Evolutionary conservation across 257 asterid species (phyloP), one percentile per base, ranked within the genome.

Genomic region (Haberlea rhodopensis): DNA sequence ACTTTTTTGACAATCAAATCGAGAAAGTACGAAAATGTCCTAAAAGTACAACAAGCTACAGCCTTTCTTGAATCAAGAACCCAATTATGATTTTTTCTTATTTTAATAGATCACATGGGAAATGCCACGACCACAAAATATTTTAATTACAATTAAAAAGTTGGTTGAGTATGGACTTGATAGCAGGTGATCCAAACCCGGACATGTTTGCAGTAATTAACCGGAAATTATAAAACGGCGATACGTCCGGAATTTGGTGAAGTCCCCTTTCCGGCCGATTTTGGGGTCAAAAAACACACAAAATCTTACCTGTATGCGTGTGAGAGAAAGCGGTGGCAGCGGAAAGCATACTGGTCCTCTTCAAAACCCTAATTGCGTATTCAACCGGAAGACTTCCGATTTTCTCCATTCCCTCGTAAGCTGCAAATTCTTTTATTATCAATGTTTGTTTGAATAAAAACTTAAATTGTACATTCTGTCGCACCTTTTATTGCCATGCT

Each of bases 211-310:
- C 65, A 37, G 45, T 67, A 79, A 71, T 77, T 70, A 81, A 81
- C 77, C 82, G 84, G 77, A 82, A 69, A 71, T 34, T 45, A 69
- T 73, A 71, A n/a, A 75, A 76, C 77, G 82, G 69, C 65, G 80
- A 76, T 73, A 72, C 85, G 87, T 77, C 85, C 85, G 85, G 78
- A 27, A 79, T 59, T 74, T 69, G 66, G 77, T 80, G 72, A 31
- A 75, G 66, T 66, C 65, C 80, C 49, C 68, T 63, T 54, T 69
- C 79, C 77, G 77, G 74, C 76, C 70, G 77, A 24, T 68, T 71
- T 69, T 66, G 70, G 77, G 79, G 84, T 79, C 74, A 74, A 40
- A 68, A 69, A 62, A 71, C 57, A 34, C 76, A 34, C n/a, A n/a
- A 51, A 57, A 66, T 53, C n/a, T n/a, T n/a, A n/a, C n/a, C n/a